phyloP scores from a whole-genome alignment of 2,329 filamentous ascomycete species.

The Clarireedia paspali region DNA sequence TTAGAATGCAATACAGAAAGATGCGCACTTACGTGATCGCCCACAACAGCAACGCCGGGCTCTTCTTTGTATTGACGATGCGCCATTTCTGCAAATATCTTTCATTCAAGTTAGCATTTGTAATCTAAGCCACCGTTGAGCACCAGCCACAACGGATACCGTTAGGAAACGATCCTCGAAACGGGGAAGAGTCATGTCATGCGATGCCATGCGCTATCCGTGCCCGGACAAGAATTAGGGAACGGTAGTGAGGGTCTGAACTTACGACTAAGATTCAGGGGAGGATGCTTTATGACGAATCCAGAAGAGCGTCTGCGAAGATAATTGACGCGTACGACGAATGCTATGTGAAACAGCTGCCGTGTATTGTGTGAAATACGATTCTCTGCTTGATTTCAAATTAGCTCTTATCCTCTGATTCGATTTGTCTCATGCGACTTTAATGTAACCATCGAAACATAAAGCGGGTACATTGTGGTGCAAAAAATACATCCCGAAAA shows the following conservation, averaged over 20 bases:
- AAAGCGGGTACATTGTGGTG: conserved; percentile 15
- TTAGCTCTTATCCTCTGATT: conserved; percentile 15
- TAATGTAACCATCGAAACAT: conserved; percentile 21
- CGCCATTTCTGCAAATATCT: conserved; percentile 20
- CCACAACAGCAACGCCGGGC: conserved; percentile 26
- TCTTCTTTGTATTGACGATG: conserved; percentile 40
- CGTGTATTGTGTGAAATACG: conserved; percentile 11
- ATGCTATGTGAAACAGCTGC: conserved; percentile 19
- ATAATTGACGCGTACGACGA: conserved; percentile 8
- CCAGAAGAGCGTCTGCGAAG: neutral
- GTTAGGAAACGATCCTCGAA: conserved; percentile 1
- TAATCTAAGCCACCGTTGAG: conserved; percentile 10
- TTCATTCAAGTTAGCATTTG: conserved; percentile 17
- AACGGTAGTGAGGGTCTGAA: conserved; percentile 13
- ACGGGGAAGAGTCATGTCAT: conserved; percentile 18
- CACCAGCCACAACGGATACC: conserved; percentile 8
- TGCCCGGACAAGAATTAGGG: conserved; percentile 16
- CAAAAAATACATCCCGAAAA: conserved; percentile 16
- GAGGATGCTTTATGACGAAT: neutral
- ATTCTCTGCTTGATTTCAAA: conserved; percentile 14
- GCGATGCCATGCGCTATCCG: conserved; percentile 22
- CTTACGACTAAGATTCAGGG: conserved; percentile 16
- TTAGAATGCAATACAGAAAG: conserved; percentile 14
- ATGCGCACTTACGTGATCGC: conserved; percentile 37
- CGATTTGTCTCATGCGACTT: conserved; percentile 9